Conservation (phyloP, 257 asterid species). For the Solanum okadae region DNA sequence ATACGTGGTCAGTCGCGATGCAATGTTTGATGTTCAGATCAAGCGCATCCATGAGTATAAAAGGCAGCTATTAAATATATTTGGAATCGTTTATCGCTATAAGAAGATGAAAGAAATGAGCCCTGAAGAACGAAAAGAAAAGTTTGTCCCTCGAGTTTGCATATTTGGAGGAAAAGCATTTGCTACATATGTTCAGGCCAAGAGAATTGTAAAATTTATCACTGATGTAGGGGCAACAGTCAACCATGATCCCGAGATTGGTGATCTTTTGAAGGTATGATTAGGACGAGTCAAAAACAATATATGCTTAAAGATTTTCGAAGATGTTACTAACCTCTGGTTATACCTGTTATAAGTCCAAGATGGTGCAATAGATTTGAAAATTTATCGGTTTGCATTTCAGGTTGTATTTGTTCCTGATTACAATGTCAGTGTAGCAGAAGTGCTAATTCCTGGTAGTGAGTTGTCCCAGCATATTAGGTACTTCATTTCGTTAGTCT, state of each 20-base stretch:
- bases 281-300: not conserved
- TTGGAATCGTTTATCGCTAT: slow-evolving; percentile 48
- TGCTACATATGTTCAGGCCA: slow-evolving; percentile 51
- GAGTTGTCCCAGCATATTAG: slow-evolving; percentile 88
- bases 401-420: slow-evolving; percentile 77
- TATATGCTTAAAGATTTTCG: not conserved
- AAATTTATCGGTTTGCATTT: not conserved
- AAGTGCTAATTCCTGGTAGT: slow-evolving; percentile 67
- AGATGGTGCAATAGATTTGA: not conserved
- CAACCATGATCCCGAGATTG: slow-evolving; percentile 53
- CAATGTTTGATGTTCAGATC: slow-evolving; percentile 70
- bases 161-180: slow-evolving; percentile 60
- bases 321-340: not conserved
- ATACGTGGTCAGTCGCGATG: slow-evolving; percentile 62
- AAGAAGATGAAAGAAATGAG: slow-evolving; percentile 53
- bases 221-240: slow-evolving; percentile 47
- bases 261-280: slow-evolving; percentile 45
- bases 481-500: slow-evolving; percentile 15
- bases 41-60: slow-evolving; percentile 57
- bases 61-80: slow-evolving; percentile 39
- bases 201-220: slow-evolving; percentile 50
- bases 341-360: not conserved
- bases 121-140: slow-evolving; percentile 31
- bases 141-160: slow-evolving; percentile 51
- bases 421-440: slow-evolving; percentile 84